Percentiles rank a stretch among this genome's conserved stretches.
Conservation (phyloP, 495 filamentous ascomycete species). For the Penicillium bovifimosum region DNA sequence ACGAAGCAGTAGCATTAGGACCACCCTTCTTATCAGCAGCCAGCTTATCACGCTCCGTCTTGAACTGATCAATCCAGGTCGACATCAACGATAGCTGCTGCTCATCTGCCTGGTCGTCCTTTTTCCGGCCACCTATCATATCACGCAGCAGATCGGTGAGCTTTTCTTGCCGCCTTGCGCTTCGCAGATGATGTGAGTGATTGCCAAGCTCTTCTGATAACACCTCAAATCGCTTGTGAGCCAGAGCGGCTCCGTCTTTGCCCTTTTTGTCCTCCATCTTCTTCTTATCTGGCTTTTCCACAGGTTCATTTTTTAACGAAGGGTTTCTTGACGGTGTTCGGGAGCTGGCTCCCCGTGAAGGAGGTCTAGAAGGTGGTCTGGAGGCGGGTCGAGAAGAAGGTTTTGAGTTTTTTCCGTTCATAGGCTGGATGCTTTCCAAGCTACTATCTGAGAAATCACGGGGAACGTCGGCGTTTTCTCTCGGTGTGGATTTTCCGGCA, state of each 20-base stretch:
- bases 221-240: slow-evolving; percentile 55
- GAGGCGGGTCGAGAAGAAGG: slow-evolving; percentile 29
- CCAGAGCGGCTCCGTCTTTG: slow-evolving; percentile 34
- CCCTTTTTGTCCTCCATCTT: slow-evolving; percentile 35
- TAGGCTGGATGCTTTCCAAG: slow-evolving; percentile 31
- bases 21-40: slow-evolving; percentile 72
- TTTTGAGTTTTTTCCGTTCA: slow-evolving; percentile 29
- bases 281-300: slow-evolving; percentile 29
- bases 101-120: slow-evolving; percentile 58
- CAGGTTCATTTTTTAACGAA: slow-evolving; percentile 35
- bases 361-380: slow-evolving; percentile 34
- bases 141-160: slow-evolving; percentile 85
- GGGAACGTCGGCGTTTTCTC: slow-evolving; percentile 25
- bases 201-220: slow-evolving; percentile 51
- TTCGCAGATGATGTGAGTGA: slow-evolving; percentile 83
- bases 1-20: slow-evolving; percentile 68
- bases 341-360: slow-evolving; percentile 28
- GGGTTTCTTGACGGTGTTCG: slow-evolving; percentile 39
- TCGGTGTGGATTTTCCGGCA: slow-evolving; percentile 30
- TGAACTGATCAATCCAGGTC: slow-evolving; percentile 91
- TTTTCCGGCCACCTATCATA: slow-evolving; percentile 68
- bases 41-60: slow-evolving; percentile 74
- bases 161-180: slow-evolving; percentile 88
- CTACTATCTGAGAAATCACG: slow-evolving; percentile 42
- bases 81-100: slow-evolving; percentile 90